Percentiles rank a stretch among this genome's conserved stretches.
phyloP scores from a whole-genome alignment of 75 land plant species.

The Chamaecyparis obtusa region DNA sequence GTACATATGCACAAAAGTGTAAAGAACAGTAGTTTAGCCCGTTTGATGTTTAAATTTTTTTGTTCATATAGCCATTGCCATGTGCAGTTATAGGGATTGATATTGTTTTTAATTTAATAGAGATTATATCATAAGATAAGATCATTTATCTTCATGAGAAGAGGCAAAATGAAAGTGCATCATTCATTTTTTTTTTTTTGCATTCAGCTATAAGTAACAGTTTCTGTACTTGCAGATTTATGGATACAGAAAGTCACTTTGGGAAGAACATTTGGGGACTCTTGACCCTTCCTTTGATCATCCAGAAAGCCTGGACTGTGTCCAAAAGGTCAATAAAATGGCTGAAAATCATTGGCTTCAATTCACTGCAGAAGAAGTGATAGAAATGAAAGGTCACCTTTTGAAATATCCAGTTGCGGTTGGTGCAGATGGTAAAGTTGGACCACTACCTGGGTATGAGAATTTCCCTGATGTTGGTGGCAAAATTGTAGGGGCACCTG shows the following conservation, averaged over 20 bases:
- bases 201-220: neutral
- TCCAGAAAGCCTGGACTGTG: slow-evolving; percentile 56
- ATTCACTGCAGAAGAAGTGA: slow-evolving; percentile 43
- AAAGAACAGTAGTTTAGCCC: neutral
- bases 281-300: slow-evolving; percentile 48
- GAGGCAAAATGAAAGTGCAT: neutral
- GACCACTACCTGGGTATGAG: slow-evolving; percentile 50
- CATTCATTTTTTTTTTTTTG: neutral
- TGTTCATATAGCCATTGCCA: neutral
- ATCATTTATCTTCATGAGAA: neutral
- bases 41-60: neutral
- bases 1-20: neutral
- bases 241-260: slow-evolving; percentile 83
- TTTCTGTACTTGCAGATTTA: slow-evolving; percentile 51
- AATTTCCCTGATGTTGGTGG: slow-evolving; percentile 90
- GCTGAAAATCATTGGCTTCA: slow-evolving; percentile 56
- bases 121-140: neutral
- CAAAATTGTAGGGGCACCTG: slow-evolving; percentile 54
- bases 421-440: slow-evolving; percentile 48
- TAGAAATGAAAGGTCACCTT: slow-evolving; percentile 64
- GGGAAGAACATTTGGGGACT: slow-evolving; percentile 73
- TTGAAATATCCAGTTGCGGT: slow-evolving; percentile 71
- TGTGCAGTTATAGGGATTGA: neutral
- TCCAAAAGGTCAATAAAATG: slow-evolving; percentile 53
- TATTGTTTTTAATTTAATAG: neutral